phyloP scores from a whole-genome alignment of 371 early-diverging fungal genomes.

The Circinella umbellata region DNA sequence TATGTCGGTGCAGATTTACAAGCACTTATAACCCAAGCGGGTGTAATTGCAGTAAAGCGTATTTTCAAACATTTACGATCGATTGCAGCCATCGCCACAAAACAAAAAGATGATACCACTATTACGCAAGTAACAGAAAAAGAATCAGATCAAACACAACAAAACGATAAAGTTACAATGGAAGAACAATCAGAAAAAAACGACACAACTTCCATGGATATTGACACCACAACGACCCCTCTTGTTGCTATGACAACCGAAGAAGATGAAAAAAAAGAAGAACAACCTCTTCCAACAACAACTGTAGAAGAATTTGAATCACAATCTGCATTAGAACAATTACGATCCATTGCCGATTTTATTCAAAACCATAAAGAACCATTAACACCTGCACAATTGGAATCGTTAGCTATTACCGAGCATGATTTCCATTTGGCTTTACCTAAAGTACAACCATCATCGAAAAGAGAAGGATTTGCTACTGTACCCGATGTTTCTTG shows the following conservation, averaged over 20 bases:
- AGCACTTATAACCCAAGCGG: conserved; percentile 97
- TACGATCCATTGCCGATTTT: conserved; percentile 76
- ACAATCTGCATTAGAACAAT: conserved; percentile 58
- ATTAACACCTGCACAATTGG: conserved; percentile 83
- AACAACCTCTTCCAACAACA: conserved; percentile 40
- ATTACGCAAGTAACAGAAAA: conserved; percentile 16
- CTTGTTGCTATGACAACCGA: conserved; percentile 40
- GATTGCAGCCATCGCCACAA: neutral
- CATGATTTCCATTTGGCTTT: conserved; percentile 93
- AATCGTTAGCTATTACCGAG: conserved; percentile 81
- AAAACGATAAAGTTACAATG: conserved; percentile 35
- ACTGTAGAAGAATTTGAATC: conserved; percentile 60
- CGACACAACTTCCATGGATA: conserved; percentile 33
- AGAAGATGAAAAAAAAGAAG: conserved; percentile 22
- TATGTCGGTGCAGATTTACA: conserved; percentile 99
- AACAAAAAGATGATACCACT: neutral
- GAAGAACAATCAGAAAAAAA: conserved; percentile 21
- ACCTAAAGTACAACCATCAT: conserved; percentile 94
- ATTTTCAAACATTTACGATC: conserved; percentile 79
- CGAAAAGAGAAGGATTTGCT: conserved; percentile 99
- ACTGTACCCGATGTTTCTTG: conserved; percentile 95
- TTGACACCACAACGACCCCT: conserved; percentile 42
- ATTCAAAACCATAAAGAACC: conserved; percentile 74
- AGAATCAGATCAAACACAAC: conserved; percentile 35
- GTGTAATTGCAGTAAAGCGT: conserved; percentile 93